Conservation (phyloP, 2,329 filamentous ascomycete genomes). For the Tolypocladium paradoxum region DNA sequence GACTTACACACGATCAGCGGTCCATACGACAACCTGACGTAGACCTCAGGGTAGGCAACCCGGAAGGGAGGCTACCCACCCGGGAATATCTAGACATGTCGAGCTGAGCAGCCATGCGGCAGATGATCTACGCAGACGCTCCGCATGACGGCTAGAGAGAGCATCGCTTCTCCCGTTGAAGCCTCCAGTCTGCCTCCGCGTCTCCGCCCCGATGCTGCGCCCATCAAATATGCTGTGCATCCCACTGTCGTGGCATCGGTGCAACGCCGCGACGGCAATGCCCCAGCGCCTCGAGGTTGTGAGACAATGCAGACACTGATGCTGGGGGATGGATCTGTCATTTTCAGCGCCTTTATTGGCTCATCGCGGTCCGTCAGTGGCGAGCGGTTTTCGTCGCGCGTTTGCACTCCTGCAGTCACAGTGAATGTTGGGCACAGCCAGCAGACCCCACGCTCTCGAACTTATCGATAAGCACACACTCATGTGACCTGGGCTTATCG, state of each 20-base stretch:
- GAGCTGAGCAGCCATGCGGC: background rate
- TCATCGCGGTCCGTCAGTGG: background rate
- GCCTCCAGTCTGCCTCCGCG: background rate
- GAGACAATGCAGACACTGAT: background rate
- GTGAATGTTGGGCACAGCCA: too few species aligned
- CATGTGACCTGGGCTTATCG: slow-evolving; percentile 15
- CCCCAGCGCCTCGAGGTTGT: background rate
- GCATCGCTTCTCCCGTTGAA: background rate
- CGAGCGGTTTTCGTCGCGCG: too few species aligned
- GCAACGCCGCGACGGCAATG: background rate
- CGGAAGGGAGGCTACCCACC: background rate
- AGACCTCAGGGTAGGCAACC: too few species aligned
- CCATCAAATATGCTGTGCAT: background rate
- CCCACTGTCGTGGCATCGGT: background rate
- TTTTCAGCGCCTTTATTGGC: background rate
- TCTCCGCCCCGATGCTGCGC: background rate
- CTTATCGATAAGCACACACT: slow-evolving; percentile 14
- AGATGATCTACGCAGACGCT: background rate
- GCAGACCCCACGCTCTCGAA: too few species aligned
- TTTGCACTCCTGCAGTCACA: too few species aligned
- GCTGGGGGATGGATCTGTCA: background rate
- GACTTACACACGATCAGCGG: background rate
- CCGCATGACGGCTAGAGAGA: background rate
- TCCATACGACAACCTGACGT: background rate
- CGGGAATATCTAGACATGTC: too few species aligned